Evolutionary conservation across 2,329 filamentous ascomycete species (phyloP).

Genomic region (Tricladium varicosporioides): DNA sequence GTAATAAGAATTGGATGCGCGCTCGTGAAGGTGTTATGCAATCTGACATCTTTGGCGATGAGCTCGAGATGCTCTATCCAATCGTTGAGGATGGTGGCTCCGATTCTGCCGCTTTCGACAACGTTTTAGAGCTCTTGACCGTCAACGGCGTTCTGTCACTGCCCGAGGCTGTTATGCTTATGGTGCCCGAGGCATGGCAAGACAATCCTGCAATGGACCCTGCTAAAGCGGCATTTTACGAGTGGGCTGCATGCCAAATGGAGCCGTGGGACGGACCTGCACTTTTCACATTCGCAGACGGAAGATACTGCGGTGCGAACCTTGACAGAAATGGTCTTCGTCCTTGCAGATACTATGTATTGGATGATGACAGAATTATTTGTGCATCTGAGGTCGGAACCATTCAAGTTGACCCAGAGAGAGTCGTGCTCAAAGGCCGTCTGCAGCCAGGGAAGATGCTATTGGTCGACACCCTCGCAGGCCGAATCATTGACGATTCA

Average conservation of each 20-base stretch:
- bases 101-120: constrained; percentile 95
- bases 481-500: constrained; percentile 89
- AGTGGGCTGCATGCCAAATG: constrained; percentile 99
- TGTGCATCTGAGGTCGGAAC: constrained; percentile 96
- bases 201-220: constrained; percentile 90
- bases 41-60: constrained; percentile 87
- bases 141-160: constrained; percentile 96
- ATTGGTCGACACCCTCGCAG: constrained; percentile 85
- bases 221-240: constrained; percentile 94
- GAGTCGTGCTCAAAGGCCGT: constrained; percentile 87
- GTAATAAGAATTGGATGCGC: constrained; percentile 99
- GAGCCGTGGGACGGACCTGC: constrained; percentile 98
- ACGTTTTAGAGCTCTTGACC: constrained; percentile 87
- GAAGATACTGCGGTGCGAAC: constrained; percentile 94
- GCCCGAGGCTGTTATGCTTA: constrained; percentile 95
- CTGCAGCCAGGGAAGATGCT: constrained; percentile 95
- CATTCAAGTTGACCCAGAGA: constrained; percentile 86
- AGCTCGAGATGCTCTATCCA: constrained; percentile 86
- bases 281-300: constrained; percentile 95
- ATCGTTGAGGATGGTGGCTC: constrained; percentile 96
- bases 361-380: constrained; percentile 94
- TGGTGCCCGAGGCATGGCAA: constrained; percentile 98
- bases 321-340: constrained; percentile 92
- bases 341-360: constrained; percentile 95
- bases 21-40: constrained; percentile 93